These are phyloP conservation scores for Gymnopilus dilepis DNA, from an alignment of 768 basidiomycete genomes.

Conservation along the genomic window DNA sequence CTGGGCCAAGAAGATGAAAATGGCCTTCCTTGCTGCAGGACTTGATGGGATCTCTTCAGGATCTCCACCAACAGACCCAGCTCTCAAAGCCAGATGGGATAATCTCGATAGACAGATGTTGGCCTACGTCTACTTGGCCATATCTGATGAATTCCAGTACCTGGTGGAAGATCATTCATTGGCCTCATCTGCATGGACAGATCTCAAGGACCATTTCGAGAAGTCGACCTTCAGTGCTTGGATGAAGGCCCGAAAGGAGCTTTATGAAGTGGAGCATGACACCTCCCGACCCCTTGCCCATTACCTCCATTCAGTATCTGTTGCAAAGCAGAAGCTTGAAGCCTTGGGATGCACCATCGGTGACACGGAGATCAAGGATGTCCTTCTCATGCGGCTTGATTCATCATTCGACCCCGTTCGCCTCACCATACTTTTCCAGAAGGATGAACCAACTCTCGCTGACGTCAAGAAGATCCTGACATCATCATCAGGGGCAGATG, in stretches of 20 bases:
- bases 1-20: conserved; percentile 14
- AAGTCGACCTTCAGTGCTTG: conserved; percentile 15
- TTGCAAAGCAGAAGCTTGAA: conserved; percentile 14
- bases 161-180: conserved; percentile 18
- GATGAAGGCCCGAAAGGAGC: conserved; percentile 15
- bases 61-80: conserved; percentile 2
- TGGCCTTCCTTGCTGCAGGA: conserved; percentile 18
- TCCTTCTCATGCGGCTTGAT: conserved; percentile 27
- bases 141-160: conserved; percentile 10
- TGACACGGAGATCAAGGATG: conserved; percentile 23
- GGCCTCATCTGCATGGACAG: conserved; percentile 15
- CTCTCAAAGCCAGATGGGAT: conserved; percentile 1
- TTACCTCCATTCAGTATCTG: conserved; percentile 20
- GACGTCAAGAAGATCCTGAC: conserved; percentile 20
- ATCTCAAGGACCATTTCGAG: conserved; percentile 21
- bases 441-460: conserved; percentile 4
- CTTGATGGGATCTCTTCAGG: conserved; percentile 18
- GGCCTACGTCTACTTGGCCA: conserved; percentile 6
- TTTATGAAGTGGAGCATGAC: conserved; percentile 23
- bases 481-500: conserved; percentile 11
- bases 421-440: conserved; percentile 21
- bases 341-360: conserved; percentile 17
- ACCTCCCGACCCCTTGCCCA: conserved; percentile 12
- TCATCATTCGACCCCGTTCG: conserved; percentile 20
- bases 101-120: conserved; percentile 6